phyloP scores from a whole-genome alignment of 73 alveolate genomes.

The Stentor roeselii region DNA sequence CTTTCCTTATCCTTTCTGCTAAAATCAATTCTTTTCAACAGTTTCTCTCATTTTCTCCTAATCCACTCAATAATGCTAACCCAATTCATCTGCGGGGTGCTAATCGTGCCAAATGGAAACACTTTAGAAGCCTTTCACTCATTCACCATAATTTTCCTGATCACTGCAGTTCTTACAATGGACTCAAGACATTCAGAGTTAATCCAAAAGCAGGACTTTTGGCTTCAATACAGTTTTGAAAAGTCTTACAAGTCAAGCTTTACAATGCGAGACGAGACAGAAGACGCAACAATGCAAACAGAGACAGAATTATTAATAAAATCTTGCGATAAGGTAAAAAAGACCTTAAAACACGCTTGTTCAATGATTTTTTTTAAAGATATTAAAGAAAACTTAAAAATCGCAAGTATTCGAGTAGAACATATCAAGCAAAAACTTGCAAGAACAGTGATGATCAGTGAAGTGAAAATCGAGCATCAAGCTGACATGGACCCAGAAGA shows the following conservation, averaged over 20 bases:
- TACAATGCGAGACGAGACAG: not conserved
- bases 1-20: not conserved
- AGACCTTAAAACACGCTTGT: conserved; percentile 1
- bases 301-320: not conserved
- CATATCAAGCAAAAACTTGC: conserved; percentile 19
- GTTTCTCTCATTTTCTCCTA: not conserved
- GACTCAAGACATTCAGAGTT: not conserved
- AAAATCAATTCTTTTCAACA: not conserved
- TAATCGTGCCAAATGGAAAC: not conserved
- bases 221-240: not conserved
- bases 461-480: not conserved
- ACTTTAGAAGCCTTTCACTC: not conserved
- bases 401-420: not conserved
- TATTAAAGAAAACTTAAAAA: not conserved
- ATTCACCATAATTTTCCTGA: not conserved
- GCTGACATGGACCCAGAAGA: conserved; percentile 11
- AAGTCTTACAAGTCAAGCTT: not conserved
- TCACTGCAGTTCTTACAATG: not conserved
- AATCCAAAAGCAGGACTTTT: not conserved
- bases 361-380: conserved; percentile 24
- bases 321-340: not conserved
- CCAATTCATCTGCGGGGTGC: not conserved
- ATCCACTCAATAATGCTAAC: not conserved
- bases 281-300: not conserved
- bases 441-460: not conserved